Evolutionary conservation across 257 asterid species (phyloP).

Genomic region (Striga asiatica): DNA sequence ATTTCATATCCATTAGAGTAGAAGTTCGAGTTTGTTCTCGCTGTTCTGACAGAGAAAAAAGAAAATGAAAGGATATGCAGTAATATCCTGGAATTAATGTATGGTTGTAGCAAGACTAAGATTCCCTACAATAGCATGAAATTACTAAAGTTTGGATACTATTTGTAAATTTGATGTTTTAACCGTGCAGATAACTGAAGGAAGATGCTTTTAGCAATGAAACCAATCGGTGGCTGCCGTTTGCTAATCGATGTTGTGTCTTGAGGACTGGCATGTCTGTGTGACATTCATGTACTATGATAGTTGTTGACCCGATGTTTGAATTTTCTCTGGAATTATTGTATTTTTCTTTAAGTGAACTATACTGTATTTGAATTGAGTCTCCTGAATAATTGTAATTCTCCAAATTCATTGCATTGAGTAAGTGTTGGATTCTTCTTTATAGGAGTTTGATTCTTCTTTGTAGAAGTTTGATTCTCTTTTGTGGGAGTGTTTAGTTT

Average conservation of each 20-base stretch:
- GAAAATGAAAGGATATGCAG: too few relatives aligned
- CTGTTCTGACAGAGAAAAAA: too few relatives aligned
- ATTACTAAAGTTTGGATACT: not conserved
- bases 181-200: conserved; percentile 44
- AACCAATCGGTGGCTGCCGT: conserved; percentile 6
- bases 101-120: not conserved
- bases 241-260: conserved; percentile 8
- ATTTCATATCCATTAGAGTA: too few relatives aligned
- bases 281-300: conserved; percentile 14
- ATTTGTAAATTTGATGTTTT: not conserved
- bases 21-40: too few relatives aligned
- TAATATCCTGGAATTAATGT: too few relatives aligned
- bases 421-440: too few relatives aligned
- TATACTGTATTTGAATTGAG: not conserved
- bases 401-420: not conserved
- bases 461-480: too few relatives aligned
- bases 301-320: conserved; percentile 5
- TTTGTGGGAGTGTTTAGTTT: too few relatives aligned
- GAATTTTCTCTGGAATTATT: not conserved
- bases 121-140: not conserved
- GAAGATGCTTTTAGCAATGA: conserved; percentile 15
- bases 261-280: not conserved
- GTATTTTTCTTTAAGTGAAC: not conserved
- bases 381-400: not conserved
- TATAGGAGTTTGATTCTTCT: too few relatives aligned